Base-by-base conservation (phyloP, 108 stramenopile species). In the Schizochytrium sp. region DNA sequence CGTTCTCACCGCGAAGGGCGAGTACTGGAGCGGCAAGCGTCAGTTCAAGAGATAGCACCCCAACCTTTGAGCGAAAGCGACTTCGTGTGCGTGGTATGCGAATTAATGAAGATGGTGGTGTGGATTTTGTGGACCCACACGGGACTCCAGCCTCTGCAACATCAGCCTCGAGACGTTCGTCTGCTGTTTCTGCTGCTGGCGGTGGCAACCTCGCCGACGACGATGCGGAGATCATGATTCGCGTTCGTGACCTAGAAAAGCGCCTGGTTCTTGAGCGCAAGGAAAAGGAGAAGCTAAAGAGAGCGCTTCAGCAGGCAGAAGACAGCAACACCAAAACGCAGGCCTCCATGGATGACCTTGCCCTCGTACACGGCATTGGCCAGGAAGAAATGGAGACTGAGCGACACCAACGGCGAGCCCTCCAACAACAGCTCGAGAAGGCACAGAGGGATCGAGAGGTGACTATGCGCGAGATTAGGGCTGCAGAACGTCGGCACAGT, bases 351-450 rank as follows among this genome's bases (percentile, higher is more conserved):
- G 76, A 83, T 40, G 50, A 83, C 2, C 53, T 83, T 10, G 76
- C 47, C 10, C 1, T 83, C 10, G 76, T 55, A 53, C 53, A 55
- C 53, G 76, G 76, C 76, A 83, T 83, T 40, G 76, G 76, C 45
- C 47, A 83, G 76, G 76, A 83, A 42, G 76, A 83, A 28, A 55
- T 83, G 76, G 76, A 83, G 76, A 83, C 76, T 10, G 76, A 83
- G 53, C 47, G 76, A n/a, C 47, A 49, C n/a, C 76, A 55, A 10
- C 47, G 76, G 28, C 76, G 53, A 5, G 76, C 76, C n/a, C 76
- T 83, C 28, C 76, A 55, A 10, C 5, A 46, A 5, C 50, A 83
- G 3, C 76, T 83, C 50, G 76, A 83, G 47, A 83, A 83, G 76
- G 76, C 76, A 10, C 76, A 83, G 50, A 17, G 76, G 7, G 76